phyloP scores from a whole-genome alignment of 1,139 yeast species.

The Hyphopichia wangnamkhiaoensis region DNA sequence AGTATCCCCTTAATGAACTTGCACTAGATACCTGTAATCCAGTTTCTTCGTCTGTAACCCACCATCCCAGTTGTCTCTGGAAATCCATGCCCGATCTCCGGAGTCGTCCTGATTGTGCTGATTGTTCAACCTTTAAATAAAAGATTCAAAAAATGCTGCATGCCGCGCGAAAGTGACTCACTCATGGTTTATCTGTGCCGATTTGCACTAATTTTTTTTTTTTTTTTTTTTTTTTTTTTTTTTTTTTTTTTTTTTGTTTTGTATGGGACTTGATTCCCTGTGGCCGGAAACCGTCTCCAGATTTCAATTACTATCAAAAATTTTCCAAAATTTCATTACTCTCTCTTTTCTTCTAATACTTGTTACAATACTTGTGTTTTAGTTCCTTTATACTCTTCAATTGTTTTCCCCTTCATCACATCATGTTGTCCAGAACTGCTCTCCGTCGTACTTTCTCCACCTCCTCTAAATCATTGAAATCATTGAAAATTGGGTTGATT shows the following conservation, averaged over 20 bases:
- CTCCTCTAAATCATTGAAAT: conserved; percentile 31
- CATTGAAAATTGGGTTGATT: conserved; percentile 60
- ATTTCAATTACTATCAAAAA: background rate
- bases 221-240: background rate
- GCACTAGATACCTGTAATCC: too few relatives aligned
- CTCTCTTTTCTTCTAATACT: too few relatives aligned
- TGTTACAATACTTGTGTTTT: too few relatives aligned
- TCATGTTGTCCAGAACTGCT: conserved; percentile 24
- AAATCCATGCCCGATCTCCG: background rate
- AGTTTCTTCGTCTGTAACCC: too few relatives aligned
- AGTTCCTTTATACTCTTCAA: background rate
- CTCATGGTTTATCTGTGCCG: background rate
- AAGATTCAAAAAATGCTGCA: background rate
- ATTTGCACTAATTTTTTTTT: background rate
- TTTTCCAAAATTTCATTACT: background rate
- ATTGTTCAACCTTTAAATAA: background rate
- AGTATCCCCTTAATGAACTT: too few relatives aligned
- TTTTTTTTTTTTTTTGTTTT: background rate
- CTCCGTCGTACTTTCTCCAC: conserved; percentile 41
- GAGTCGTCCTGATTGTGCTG: background rate
- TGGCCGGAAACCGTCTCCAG: background rate
- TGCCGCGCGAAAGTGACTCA: conserved; percentile 3
- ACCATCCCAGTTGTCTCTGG: too few relatives aligned
- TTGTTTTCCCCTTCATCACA: background rate
- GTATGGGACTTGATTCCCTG: background rate